Conservation (phyloP, 768 basidiomycete genomes). For the Xerocomellus chrysenteron region DNA sequence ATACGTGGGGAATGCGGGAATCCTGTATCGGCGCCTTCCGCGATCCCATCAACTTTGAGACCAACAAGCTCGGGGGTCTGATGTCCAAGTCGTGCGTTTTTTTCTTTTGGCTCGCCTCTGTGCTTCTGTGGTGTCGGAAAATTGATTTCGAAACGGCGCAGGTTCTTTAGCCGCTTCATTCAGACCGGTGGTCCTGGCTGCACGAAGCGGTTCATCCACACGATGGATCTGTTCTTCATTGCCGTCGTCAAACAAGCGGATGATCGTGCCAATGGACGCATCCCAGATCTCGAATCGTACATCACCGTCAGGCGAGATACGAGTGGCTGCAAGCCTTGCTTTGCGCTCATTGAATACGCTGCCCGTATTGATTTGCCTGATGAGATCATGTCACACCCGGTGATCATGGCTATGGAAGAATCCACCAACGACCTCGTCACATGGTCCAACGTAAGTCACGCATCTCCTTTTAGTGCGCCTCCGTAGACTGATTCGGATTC, state of each 20-base stretch:
- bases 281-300: conserved; percentile 53
- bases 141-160: conserved; percentile 15
- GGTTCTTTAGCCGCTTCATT: conserved; percentile 40
- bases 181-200: conserved; percentile 40
- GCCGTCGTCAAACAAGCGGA: conserved; percentile 45
- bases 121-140: not conserved
- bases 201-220: conserved; percentile 40
- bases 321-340: conserved; percentile 50
- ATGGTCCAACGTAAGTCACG: conserved; percentile 41
- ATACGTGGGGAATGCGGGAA: conserved; percentile 32
- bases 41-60: conserved; percentile 29
- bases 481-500: not conserved
- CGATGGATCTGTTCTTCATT: conserved; percentile 41
- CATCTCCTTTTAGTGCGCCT: not conserved
- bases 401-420: conserved; percentile 44
- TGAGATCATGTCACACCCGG: conserved; percentile 51
- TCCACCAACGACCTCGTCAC: conserved; percentile 52
- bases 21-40: conserved; percentile 30
- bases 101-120: not conserved
- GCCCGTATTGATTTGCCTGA: conserved; percentile 51
- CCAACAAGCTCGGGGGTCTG: conserved; percentile 28
- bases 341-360: conserved; percentile 56
- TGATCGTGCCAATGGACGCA: conserved; percentile 37
- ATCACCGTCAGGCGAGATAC: conserved; percentile 53
- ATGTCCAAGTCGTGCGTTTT: conserved; percentile 36